A percentile compares a stretch with the other conserved stretches of the same genome.
Conservation (phyloP, 2,329 filamentous ascomycete genomes). For the Neonectria coccinea region DNA sequence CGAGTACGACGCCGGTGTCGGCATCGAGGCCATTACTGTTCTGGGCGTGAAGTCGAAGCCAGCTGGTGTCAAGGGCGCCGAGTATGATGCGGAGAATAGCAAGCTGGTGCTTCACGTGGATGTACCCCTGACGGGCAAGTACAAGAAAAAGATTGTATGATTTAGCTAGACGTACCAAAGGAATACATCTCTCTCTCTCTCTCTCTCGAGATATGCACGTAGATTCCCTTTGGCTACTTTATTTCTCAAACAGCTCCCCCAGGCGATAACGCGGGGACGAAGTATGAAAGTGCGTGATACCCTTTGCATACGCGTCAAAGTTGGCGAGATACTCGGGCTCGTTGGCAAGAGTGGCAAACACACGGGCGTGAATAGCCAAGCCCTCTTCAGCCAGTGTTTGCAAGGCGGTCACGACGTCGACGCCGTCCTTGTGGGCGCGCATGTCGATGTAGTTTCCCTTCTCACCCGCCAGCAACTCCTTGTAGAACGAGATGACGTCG, state of each 20-base stretch:
- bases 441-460: conserved; percentile 28
- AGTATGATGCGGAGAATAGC: conserved; percentile 40
- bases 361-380: conserved; percentile 6
- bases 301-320: conserved; percentile 26
- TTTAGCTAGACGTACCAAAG: neutral
- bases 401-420: conserved; percentile 14
- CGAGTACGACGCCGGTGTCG: conserved; percentile 60
- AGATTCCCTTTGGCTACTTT: too few species aligned
- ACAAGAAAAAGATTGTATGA: conserved; percentile 10
- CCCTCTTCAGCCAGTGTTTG: conserved; percentile 19
- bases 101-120: conserved; percentile 39
- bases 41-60: conserved; percentile 52
- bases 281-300: conserved; percentile 25
- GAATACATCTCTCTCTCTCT: neutral
- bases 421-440: conserved; percentile 20
- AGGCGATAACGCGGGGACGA: conserved; percentile 22
- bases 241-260: neutral
- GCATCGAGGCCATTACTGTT: conserved; percentile 61
- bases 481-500: conserved; percentile 30
- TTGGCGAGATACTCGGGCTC: conserved; percentile 22
- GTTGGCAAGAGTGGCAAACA: conserved; percentile 8
- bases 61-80: conserved; percentile 25
- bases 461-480: conserved; percentile 23
- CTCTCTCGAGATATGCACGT: neutral
- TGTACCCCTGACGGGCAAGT: conserved; percentile 37